Evolutionary conservation across 164 flowering plant genomes (phyloP).

Genomic region (Piper betle): DNA sequence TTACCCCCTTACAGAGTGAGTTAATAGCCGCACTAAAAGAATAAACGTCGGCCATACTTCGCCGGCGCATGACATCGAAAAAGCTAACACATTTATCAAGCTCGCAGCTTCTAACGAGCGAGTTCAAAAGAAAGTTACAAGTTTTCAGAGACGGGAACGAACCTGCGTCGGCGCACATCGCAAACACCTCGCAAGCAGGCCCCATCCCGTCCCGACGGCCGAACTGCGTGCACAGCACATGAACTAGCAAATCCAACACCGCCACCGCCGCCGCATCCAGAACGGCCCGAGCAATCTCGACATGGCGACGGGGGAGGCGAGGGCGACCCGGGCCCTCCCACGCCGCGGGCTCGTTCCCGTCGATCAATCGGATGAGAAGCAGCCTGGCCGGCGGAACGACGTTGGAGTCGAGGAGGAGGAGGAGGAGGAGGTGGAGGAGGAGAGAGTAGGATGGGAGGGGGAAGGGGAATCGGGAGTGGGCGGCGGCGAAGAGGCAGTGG

Average conservation of each 20-base stretch:
- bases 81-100: conserved; percentile 27
- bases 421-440: conserved; percentile 42
- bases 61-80: conserved; percentile 23
- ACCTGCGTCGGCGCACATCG: conserved; percentile 19
- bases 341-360: conserved; percentile 32
- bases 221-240: conserved; percentile 46
- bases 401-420: too few relatives aligned
- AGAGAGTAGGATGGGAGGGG: conserved; percentile 44
- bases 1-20: conserved; percentile 44
- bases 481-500: conserved; percentile 38
- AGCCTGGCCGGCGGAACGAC: conserved; percentile 36
- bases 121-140: conserved; percentile 44
- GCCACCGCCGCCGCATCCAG: conserved; percentile 7
- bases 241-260: conserved; percentile 44
- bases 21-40: conserved; percentile 44
- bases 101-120: conserved; percentile 42
- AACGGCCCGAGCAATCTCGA: conserved; percentile 27
- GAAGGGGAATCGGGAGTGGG: conserved; percentile 27
- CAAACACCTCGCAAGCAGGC: conserved; percentile 40
- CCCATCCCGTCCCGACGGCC: conserved; percentile 14
- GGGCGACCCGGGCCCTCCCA: conserved; percentile 8
- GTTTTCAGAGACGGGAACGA: conserved; percentile 53
- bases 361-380: conserved; percentile 56
- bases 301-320: conserved; percentile 5
- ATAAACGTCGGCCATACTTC: conserved; percentile 39